Percentiles rank a stretch among this genome's conserved stretches.
These are phyloP conservation scores for Globisporangium paddicum DNA, from an alignment of 352 stramenopile genomes.

Conservation along the genomic window DNA sequence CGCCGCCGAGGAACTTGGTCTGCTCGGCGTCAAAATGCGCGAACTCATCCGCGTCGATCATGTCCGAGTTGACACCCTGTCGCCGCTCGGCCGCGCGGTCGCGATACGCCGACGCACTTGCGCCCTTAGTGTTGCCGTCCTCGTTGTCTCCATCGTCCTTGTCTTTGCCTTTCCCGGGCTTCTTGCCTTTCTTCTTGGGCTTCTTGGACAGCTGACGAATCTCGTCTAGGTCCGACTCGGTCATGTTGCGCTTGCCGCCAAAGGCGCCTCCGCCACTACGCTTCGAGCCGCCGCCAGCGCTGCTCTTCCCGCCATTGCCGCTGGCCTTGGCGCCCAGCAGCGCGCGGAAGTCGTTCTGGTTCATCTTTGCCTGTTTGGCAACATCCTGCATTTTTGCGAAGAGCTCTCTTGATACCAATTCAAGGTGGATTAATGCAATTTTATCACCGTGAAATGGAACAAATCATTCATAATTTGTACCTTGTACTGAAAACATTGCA, in stretches of 20 bases:
- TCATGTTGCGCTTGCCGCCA: conserved; percentile 55
- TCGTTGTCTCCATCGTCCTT: conserved; percentile 3
- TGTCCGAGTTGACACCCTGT: conserved; percentile 25
- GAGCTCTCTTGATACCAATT: too few species aligned
- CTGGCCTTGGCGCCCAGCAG: conserved; percentile 33
- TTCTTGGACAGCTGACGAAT: conserved; percentile 62
- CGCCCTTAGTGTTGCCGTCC: not conserved
- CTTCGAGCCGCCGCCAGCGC: conserved; percentile 5
- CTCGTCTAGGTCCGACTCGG: conserved; percentile 38
- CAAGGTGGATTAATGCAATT: too few species aligned
- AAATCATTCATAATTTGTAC: too few species aligned
- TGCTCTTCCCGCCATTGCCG: not conserved
- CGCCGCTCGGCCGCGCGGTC: conserved; percentile 69
- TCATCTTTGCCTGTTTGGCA: too few species aligned
- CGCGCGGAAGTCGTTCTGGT: conserved; percentile 75
- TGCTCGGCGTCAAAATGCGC: conserved; percentile 62
- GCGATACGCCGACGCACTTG: conserved; percentile 27
- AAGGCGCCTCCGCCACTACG: conserved; percentile 19
- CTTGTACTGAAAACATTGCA: too few species aligned
- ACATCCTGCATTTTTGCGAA: not conserved
- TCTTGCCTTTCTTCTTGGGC: conserved; percentile 51
- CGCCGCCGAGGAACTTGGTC: conserved; percentile 79
- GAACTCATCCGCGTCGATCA: conserved; percentile 46
- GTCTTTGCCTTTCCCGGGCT: conserved; percentile 13
- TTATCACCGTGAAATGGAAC: too few species aligned